phyloP scores from a whole-genome alignment of 2,329 filamentous ascomycete genomes.

The Scortechinia acanthostroma region DNA sequence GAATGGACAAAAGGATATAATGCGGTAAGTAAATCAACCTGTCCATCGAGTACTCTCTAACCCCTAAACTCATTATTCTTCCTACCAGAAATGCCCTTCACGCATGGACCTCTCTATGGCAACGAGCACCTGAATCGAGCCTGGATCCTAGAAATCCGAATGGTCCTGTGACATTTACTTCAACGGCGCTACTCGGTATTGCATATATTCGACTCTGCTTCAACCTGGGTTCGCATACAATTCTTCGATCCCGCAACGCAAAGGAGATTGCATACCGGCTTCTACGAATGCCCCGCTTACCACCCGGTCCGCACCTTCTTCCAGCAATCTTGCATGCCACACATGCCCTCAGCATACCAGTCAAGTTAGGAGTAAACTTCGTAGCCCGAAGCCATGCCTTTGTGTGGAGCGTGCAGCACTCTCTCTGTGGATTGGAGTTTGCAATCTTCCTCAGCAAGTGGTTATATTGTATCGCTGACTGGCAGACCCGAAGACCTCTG shows the following conservation, averaged over 20 bases:
- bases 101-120: not conserved
- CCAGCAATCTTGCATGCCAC: not conserved
- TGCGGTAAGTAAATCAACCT: not conserved
- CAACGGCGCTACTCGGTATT: not conserved
- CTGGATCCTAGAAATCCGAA: not conserved
- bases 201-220: not conserved
- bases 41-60: not conserved
- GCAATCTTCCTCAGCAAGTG: constrained; percentile 13
- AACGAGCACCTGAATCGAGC: constrained; percentile 1
- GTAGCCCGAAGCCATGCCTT: not conserved
- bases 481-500: constrained; percentile 8
- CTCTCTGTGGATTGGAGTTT: constrained; percentile 14
- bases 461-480: constrained; percentile 10
- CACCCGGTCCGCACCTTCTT: not conserved
- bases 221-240: not conserved
- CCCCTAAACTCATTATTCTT: not conserved
- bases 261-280: not conserved
- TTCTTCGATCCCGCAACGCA: not conserved
- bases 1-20: not conserved
- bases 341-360: not conserved
- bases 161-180: not conserved
- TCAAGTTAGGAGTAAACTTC: constrained; percentile 9
- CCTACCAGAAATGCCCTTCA: not conserved
- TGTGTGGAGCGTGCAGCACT: constrained; percentile 11
- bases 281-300: not conserved